Base-by-base conservation (phyloP, 768 basidiomycete species). In the Gymnopilus dilepis region DNA sequence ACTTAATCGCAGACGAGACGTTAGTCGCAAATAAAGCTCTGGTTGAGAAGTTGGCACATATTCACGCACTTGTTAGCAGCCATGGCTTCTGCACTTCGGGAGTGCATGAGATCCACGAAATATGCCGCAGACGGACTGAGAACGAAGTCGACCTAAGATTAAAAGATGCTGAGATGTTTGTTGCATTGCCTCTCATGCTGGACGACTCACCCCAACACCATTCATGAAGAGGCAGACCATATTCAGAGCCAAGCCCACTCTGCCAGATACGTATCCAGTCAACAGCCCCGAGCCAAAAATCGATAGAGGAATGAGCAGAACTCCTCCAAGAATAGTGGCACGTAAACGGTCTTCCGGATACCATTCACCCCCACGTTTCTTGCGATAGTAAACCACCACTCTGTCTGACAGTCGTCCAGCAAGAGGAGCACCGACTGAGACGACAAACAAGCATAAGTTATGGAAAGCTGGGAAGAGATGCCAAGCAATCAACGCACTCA, bases 321-420 rank as follows among this genome's bases (percentile, higher is more conserved):
- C 69, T 2, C 78, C 79, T 6, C 85, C 84, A 2, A 77, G 63
- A 33, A 84, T 68, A 1, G 82, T 76, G 1, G 79, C 86, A 0
- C 85, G 81, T 28, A 91, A 77, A 4, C 89, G 82, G 64, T 89
- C 90, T 70, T 92, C 89, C 0, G 89, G 89, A 40, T 84, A 81
- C 87, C 86, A 89, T 7, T 74, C 65, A 0, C 88, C 88, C 0
- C 79, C 79, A 19, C 87, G 81, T 3, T 74, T 65, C 50, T 77
- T 73, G 15, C 80, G 80, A 70, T 82, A 86, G 33, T 69, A 66
- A 11, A 80, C 72, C n/a, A 92, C 75, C 0, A 82, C 71, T 31
- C 63, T 63, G 70, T 91, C 90, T 0, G 89, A 89, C 0, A 89
- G 58, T 15, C 76, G 77, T 1, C 90, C 89, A 0, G 85, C 80